A percentile compares a stretch with the other conserved stretches of the same genome.
Conservation (phyloP, 202 grass and related monocot species). For the Setaria viridis region DNA sequence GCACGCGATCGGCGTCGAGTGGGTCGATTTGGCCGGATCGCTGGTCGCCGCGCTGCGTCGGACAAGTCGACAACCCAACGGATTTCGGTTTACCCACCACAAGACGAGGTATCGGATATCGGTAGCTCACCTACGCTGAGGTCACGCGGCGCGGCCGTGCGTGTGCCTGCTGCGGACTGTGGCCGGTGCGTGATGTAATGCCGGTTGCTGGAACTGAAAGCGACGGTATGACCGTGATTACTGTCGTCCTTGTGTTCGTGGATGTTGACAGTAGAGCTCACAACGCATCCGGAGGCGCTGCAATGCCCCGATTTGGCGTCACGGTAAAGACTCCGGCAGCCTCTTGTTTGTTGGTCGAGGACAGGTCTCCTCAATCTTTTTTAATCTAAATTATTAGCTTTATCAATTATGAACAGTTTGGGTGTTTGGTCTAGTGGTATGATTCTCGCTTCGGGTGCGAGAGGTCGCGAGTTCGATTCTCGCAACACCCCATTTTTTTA, state of each 20-base stretch:
- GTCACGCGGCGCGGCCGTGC: conserved; percentile 1
- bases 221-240: neutral
- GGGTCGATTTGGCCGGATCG: neutral
- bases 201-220: neutral
- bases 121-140: conserved; percentile 42
- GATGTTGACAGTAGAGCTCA: neutral
- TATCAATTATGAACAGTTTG: neutral
- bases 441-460: conserved; percentile 92
- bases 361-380: too few species aligned
- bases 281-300: neutral
- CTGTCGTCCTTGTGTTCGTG: neutral
- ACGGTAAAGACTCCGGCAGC: too few species aligned
- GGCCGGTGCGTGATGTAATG: neutral
- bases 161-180: neutral
- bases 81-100: conserved; percentile 52
- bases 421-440: conserved; percentile 94
- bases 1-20: neutral
- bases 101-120: neutral
- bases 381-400: neutral
- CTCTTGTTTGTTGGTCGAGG: too few species aligned
- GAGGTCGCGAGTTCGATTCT: conserved; percentile 90
- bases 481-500: conserved; percentile 63
- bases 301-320: too few species aligned
- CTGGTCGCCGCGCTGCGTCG: neutral
- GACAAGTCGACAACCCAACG: neutral